Percentiles rank a stretch among this genome's conserved stretches.
These are phyloP conservation scores for Cornus florida DNA, from an alignment of 148 eudicot species.

Conservation along the genomic window DNA sequence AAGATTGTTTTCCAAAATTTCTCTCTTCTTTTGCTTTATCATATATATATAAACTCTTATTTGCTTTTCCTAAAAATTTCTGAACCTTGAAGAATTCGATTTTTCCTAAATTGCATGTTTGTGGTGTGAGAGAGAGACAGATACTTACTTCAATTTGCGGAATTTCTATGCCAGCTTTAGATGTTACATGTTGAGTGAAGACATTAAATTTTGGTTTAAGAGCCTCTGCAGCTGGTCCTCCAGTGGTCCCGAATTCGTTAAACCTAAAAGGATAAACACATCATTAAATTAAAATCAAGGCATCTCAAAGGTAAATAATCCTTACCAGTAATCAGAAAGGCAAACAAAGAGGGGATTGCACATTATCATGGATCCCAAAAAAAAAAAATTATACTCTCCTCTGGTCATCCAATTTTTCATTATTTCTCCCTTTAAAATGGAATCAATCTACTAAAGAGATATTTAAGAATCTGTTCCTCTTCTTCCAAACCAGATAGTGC, in stretches of 20 bases:
- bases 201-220: slow-evolving; percentile 59
- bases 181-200: slow-evolving; percentile 48
- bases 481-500: too few species aligned
- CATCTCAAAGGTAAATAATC: background rate
- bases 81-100: too few species aligned
- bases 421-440: too few species aligned
- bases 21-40: too few species aligned
- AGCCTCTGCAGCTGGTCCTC: slow-evolving; percentile 73
- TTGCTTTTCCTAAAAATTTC: too few species aligned
- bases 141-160: slow-evolving; percentile 61
- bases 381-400: background rate
- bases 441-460: too few species aligned
- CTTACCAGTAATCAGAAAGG: background rate
- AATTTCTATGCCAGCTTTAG: slow-evolving; percentile 57
- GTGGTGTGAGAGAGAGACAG: background rate
- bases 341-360: background rate
- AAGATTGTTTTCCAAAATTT: background rate
- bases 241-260: slow-evolving; percentile 71
- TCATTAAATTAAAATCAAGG: background rate
- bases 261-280: slow-evolving; percentile 44
- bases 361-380: background rate
- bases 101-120: too few species aligned
- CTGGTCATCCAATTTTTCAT: background rate
- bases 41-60: too few species aligned
- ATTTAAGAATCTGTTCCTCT: too few species aligned